These are phyloP conservation scores for Fusarium proliferatum DNA, from an alignment of 2,329 filamentous ascomycete genomes.

Conservation along the genomic window DNA sequence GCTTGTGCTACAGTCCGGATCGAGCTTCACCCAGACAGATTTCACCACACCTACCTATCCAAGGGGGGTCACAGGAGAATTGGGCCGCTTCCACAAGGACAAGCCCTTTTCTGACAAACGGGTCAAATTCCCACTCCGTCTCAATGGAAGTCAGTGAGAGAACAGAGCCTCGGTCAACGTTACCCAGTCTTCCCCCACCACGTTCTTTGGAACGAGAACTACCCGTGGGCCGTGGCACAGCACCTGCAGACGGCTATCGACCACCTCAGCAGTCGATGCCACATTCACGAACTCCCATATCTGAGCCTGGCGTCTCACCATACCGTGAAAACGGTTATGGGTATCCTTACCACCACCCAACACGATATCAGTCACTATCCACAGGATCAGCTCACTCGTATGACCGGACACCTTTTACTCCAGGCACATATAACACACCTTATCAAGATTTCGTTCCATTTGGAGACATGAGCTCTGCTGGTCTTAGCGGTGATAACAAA, in stretches of 20 bases:
- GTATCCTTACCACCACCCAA: constrained; percentile 58
- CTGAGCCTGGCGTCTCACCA: constrained; percentile 48
- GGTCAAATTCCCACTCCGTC: constrained; percentile 43
- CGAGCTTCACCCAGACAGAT: constrained; percentile 48
- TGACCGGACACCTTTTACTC: constrained; percentile 58
- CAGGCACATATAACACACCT: constrained; percentile 53
- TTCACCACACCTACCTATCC: constrained; percentile 49
- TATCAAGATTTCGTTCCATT: constrained; percentile 58
- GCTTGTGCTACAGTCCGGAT: constrained; percentile 56
- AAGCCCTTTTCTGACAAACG: constrained; percentile 51
- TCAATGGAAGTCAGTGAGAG: constrained; percentile 51
- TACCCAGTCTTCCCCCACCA: constrained; percentile 55
- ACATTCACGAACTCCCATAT: constrained; percentile 42
- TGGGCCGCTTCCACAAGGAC: constrained; percentile 50
- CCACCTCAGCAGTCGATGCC: constrained; percentile 42
- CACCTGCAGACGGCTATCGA: constrained; percentile 52
- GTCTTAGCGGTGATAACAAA: constrained; percentile 58
- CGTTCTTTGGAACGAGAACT: constrained; percentile 53
- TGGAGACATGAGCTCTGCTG: constrained; percentile 54
- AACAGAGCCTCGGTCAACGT: constrained; percentile 50
- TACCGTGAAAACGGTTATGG: constrained; percentile 52
- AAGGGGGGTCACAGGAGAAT: constrained; percentile 46
- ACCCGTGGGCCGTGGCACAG: constrained; percentile 48
- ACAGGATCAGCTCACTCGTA: constrained; percentile 56
- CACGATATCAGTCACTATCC: constrained; percentile 59